Evolutionary conservation across 2,329 filamentous ascomycete species (phyloP), one percentile per base, ranked within the genome.

Genomic region (Pseudogymnoascus sp.): DNA sequence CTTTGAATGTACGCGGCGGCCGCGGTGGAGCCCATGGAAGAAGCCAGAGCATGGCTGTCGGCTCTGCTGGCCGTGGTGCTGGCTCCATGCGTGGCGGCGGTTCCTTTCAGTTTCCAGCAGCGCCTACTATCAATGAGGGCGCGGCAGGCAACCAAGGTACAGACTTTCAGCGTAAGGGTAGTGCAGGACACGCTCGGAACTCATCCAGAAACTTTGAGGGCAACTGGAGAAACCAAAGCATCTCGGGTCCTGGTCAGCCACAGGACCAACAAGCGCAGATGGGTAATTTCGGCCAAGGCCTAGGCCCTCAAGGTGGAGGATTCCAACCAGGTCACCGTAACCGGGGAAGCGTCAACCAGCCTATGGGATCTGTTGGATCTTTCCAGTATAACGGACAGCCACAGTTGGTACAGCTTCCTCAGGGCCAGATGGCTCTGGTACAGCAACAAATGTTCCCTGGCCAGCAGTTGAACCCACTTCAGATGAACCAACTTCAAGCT

Each of bases 131-230:
- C 17, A 80, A 79, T 67, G 81, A 88, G 64, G 75, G 78, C 53
- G 80, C 79, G 68, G 75, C 77, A 64, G 74, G 72, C 63, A 74
- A 72, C 65, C 75, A 78, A 67, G 72, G 73, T 65, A 78, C 76
- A 66, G 91, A 95, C 69, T 89, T 92, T 73, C 82, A 86, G 69
- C 88, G 90, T 66, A 89, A 91, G 69, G 87, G 88, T 70, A 90
- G 89, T 70, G 83, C 76, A 63, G 88, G 91, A 64, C 95, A 99
- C 74, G 87, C 85, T 67, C 86, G 95, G 66, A 88, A 87, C 33
- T 85, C 85, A 10, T 99, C 95, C 23, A 87, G 95, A 67, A 99
- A 97, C 78, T 97, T 97, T 73, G 95, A 99, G 69, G 88, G 93
- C 71, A 99, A 99, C 78, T 99, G 95, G 95, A 90, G 95, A 71